phyloP scores from a whole-genome alignment of 768 basidiomycete species.

The Hygrocybe punicea region DNA sequence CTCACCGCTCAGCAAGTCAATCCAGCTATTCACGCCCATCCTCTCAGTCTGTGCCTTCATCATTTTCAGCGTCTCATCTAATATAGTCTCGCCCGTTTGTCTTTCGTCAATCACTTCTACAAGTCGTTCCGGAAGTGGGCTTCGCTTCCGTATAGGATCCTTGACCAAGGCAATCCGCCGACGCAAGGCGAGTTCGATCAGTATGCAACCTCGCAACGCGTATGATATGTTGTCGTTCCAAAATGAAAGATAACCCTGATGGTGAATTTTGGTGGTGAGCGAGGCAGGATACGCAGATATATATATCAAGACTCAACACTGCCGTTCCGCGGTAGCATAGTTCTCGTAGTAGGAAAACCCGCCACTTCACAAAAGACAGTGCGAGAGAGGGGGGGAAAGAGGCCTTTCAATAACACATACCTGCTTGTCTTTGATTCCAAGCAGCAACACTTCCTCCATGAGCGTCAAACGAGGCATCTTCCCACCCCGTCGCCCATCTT shows the following conservation, averaged over 20 bases:
- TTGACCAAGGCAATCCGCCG: slow-evolving; percentile 87
- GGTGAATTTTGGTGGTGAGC: slow-evolving; percentile 4
- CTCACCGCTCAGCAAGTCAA: slow-evolving; percentile 91
- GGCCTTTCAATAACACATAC: slow-evolving; percentile 39
- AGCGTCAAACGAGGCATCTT: slow-evolving; percentile 84
- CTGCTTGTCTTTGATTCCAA: slow-evolving; percentile 96
- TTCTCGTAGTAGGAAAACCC: not conserved
- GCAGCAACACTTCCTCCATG: slow-evolving; percentile 92
- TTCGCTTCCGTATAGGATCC: slow-evolving; percentile 72
- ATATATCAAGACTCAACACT: not conserved
- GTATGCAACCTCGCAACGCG: slow-evolving; percentile 95
- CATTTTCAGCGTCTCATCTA: slow-evolving; percentile 95
- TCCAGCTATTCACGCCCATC: slow-evolving; percentile 86
- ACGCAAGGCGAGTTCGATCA: slow-evolving; percentile 94
- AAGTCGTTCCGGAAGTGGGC: slow-evolving; percentile 75
- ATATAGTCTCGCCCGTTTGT: slow-evolving; percentile 92
- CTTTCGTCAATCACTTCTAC: slow-evolving; percentile 90
- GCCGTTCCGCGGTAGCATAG: not conserved
- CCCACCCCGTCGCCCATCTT: slow-evolving; percentile 58
- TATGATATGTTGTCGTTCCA: slow-evolving; percentile 99
- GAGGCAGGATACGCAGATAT: slow-evolving; percentile 2
- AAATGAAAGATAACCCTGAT: slow-evolving; percentile 89
- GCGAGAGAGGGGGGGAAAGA: not conserved
- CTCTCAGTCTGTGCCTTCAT: slow-evolving; percentile 79
- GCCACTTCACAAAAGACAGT: not conserved